Percentiles rank a stretch among this genome's conserved stretches.
Evolutionary conservation across 768 basidiomycete genomes (phyloP).

Genomic region (Sutorius australiensis): DNA sequence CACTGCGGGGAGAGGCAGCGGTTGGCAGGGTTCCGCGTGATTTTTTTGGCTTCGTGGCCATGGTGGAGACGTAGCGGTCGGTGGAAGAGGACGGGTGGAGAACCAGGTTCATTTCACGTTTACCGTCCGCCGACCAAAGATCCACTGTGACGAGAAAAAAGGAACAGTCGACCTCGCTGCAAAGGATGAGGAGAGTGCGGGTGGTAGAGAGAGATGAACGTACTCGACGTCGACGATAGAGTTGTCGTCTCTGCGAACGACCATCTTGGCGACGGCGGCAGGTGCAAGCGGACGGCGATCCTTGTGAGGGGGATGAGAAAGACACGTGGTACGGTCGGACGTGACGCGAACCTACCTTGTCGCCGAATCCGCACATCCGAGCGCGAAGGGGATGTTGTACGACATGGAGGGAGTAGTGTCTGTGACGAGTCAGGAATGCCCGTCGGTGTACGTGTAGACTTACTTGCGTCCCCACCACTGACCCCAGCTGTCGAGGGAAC

Average conservation of each 20-base stretch:
- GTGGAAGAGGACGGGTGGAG: conserved; percentile 72
- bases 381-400: conserved; percentile 88
- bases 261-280: conserved; percentile 83
- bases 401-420: conserved; percentile 80
- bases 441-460: conserved; percentile 11
- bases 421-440: conserved; percentile 25
- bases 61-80: conserved; percentile 63
- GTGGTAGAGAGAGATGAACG: conserved; percentile 28
- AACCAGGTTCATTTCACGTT: conserved; percentile 84
- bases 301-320: conserved; percentile 37
- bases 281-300: conserved; percentile 92
- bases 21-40: conserved; percentile 32
- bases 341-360: conserved; percentile 60
- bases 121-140: conserved; percentile 82
- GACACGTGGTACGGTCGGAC: conserved; percentile 8
- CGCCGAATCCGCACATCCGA: conserved; percentile 94
- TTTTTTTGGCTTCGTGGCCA: conserved; percentile 36
- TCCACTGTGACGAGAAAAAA: conserved; percentile 93
- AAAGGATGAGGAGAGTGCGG: background rate
- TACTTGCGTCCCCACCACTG: conserved; percentile 65
- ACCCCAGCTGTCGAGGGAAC: conserved; percentile 63
- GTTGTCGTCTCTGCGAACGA: conserved; percentile 65
- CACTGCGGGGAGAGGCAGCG: conserved; percentile 29
- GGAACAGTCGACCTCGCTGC: conserved; percentile 78
- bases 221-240: conserved; percentile 72